phyloP scores from a whole-genome alignment of 805 yeast species.

The Candida dajiaensis region DNA sequence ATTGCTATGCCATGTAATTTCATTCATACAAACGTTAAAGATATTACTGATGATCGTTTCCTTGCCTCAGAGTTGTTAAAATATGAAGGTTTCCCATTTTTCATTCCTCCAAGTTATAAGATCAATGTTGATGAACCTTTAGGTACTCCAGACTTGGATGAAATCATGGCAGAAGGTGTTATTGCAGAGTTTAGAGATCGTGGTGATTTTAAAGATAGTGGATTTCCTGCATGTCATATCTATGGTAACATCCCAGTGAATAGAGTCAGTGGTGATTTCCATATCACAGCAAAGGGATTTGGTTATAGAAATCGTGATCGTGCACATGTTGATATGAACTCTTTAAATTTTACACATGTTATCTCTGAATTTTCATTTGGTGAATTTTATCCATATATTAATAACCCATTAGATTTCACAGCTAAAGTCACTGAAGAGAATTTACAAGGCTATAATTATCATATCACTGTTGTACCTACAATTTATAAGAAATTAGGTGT shows the following conservation, averaged over 20 bases:
- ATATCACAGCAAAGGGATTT: conserved; percentile 70
- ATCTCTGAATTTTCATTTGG: conserved; percentile 89
- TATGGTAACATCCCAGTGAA: conserved; percentile 81
- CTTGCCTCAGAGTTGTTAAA: conserved; percentile 72
- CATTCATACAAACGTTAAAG: conserved; percentile 71
- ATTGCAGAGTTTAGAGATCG: conserved; percentile 56
- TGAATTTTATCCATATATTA: conserved; percentile 75
- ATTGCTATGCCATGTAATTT: conserved; percentile 81
- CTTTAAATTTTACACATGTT: conserved; percentile 75
- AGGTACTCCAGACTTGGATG: conserved; percentile 58
- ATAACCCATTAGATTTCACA: conserved; percentile 83
- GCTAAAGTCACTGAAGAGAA: conserved; percentile 48
- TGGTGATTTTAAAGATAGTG: conserved; percentile 35
- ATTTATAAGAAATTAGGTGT: conserved; percentile 64
- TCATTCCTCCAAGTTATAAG: conserved; percentile 43
- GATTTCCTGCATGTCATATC: conserved; percentile 76
- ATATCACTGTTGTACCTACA: conserved; percentile 80
- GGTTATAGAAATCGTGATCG: conserved; percentile 46
- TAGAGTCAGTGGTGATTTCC: conserved; percentile 80
- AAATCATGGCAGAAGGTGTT: conserved; percentile 57
- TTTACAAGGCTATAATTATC: conserved; percentile 54
- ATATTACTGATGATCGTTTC: conserved; percentile 69
- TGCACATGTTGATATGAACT: conserved; percentile 39
- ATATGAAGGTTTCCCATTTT: conserved; percentile 58
- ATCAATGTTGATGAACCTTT: conserved; percentile 42